phyloP scores from a whole-genome alignment of 2,329 filamentous ascomycete genomes.

The Epichloe uncinata region DNA sequence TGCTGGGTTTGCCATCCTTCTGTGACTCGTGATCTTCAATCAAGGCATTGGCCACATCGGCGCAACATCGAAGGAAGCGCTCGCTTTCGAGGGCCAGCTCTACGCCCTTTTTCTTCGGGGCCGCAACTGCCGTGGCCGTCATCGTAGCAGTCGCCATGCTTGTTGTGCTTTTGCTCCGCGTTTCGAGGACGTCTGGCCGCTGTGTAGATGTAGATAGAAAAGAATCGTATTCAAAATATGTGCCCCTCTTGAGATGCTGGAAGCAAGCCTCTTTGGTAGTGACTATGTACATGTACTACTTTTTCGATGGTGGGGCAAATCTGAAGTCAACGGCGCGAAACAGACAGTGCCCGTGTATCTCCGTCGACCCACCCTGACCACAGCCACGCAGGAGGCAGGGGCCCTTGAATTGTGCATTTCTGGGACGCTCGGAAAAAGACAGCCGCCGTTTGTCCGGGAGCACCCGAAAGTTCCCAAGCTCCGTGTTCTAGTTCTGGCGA shows the following conservation, averaged over 20 bases:
- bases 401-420: background rate
- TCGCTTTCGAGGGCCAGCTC: conserved; percentile 88
- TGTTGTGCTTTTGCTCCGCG: background rate
- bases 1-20: conserved; percentile 59
- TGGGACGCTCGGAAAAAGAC: conserved; percentile 12
- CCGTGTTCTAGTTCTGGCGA: conserved; percentile 3
- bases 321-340: background rate
- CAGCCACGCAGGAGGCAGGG: background rate
- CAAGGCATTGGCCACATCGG: conserved; percentile 84
- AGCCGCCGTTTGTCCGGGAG: conserved; percentile 11
- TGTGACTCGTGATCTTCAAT: conserved; percentile 88
- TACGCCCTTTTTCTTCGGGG: conserved; percentile 55
- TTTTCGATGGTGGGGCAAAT: conserved; percentile 3
- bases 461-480: conserved; percentile 9
- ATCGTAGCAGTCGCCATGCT: conserved; percentile 45
- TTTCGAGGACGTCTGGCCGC: background rate
- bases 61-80: conserved; percentile 84
- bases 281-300: background rate
- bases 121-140: conserved; percentile 46
- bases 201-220: background rate
- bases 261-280: background rate
- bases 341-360: no score
- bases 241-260: background rate
- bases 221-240: background rate
- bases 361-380: no score